phyloP scores from a whole-genome alignment of 192 early-diverging fungal genomes.

The Podila clonocystis region DNA sequence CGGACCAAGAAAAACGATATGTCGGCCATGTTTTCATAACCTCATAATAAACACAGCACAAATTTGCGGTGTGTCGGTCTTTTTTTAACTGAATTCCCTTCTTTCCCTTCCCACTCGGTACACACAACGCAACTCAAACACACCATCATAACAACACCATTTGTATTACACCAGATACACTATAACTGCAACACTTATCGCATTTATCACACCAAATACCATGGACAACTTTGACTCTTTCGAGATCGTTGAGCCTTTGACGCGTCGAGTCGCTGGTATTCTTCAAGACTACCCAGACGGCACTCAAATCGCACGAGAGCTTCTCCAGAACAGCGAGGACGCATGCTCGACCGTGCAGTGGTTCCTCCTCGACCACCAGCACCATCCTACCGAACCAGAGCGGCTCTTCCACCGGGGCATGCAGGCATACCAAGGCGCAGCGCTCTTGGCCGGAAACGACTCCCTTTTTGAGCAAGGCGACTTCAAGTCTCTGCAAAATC shows the following conservation, averaged over 20 bases:
- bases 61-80: not conserved
- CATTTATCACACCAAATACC: not conserved
- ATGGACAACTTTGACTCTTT: not conserved
- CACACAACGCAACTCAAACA: not conserved
- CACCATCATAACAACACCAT: not conserved
- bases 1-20: not conserved
- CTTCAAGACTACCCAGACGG: slow-evolving; percentile 58
- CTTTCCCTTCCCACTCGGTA: not conserved
- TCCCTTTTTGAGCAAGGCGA: slow-evolving; percentile 32
- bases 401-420: slow-evolving; percentile 16
- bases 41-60: not conserved
- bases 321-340: slow-evolving; percentile 40
- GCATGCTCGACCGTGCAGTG: slow-evolving; percentile 30
- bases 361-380: slow-evolving; percentile 50
- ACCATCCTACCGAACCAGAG: not conserved
- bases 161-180: not conserved
- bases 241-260: slow-evolving; percentile 34
- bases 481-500: slow-evolving; percentile 19
- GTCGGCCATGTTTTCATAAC: not conserved
- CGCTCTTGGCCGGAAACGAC: slow-evolving; percentile 34
- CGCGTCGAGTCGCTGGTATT: slow-evolving; percentile 37
- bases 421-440: slow-evolving; percentile 36
- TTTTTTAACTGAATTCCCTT: no score
- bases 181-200: not conserved
- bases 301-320: slow-evolving; percentile 52